phyloP scores from a whole-genome alignment of 2,329 filamentous ascomycete genomes.

The Onygenales sp. region DNA sequence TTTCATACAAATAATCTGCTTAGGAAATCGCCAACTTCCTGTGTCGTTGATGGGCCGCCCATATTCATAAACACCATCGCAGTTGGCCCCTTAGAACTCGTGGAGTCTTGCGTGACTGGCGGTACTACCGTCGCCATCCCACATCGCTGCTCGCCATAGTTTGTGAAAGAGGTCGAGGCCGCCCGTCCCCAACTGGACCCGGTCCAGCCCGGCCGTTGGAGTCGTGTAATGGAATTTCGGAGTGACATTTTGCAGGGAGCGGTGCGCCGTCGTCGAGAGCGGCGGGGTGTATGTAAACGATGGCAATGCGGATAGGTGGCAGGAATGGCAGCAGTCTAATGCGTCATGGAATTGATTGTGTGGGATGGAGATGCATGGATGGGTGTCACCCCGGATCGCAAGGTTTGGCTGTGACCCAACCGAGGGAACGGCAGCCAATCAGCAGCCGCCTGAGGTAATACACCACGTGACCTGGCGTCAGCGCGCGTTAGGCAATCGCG shows the following conservation, averaged over 20 bases:
- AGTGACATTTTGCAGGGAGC: slow-evolving; percentile 28
- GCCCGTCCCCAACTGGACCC: slow-evolving; percentile 15
- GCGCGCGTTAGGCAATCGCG: slow-evolving; percentile 1
- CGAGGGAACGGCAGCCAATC: background rate
- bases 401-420: too few species aligned
- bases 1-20: slow-evolving; percentile 77
- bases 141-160: slow-evolving; percentile 17
- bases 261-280: background rate
- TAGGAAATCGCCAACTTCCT: slow-evolving; percentile 82
- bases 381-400: too few species aligned
- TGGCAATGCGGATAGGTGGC: background rate
- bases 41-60: slow-evolving; percentile 83
- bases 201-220: slow-evolving; percentile 21
- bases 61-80: slow-evolving; percentile 99
- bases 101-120: slow-evolving; percentile 69
- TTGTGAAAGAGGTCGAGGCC: slow-evolving; percentile 15
- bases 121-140: slow-evolving; percentile 54
- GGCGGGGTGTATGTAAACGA: background rate
- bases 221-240: slow-evolving; percentile 23
- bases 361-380: background rate
- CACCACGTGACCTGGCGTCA: slow-evolving; percentile 4
- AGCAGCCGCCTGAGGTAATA: background rate
- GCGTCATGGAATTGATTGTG: too few species aligned
- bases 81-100: slow-evolving; percentile 67
- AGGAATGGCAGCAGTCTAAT: background rate